Evolutionary conservation across 441 rosid genomes (phyloP).

Genomic region (Adansonia madagascariensis): DNA sequence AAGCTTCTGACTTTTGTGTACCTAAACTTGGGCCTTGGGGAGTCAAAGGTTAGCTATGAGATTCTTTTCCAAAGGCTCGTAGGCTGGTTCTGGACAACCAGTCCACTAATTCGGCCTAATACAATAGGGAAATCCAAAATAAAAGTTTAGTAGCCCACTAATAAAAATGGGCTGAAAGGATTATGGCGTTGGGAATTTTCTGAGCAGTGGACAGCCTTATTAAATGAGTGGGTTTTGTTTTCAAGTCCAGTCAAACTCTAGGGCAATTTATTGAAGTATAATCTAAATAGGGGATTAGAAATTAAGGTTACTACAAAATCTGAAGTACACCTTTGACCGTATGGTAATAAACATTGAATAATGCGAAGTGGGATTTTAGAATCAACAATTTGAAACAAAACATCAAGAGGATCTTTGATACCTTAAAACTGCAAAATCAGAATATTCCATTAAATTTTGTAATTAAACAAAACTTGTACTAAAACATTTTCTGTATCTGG

Average conservation of each 20-base stretch:
- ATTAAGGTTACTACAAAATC: no score
- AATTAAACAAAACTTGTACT: neutral
- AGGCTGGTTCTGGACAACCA: neutral
- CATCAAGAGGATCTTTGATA: no score
- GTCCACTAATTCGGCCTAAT: neutral
- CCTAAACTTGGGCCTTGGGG: conserved; percentile 8
- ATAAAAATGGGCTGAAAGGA: neutral
- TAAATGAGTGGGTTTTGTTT: neutral
- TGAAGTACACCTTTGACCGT: no score
- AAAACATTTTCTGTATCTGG: neutral
- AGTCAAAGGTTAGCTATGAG: neutral
- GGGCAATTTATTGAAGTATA: neutral
- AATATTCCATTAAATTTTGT: neutral
- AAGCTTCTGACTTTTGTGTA: conserved; percentile 5
- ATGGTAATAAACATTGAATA: no score
- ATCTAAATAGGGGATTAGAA: no score
- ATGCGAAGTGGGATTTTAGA: no score
- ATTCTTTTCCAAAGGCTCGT: neutral
- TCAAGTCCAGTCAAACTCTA: neutral
- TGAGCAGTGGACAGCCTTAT: neutral
- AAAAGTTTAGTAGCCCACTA: neutral
- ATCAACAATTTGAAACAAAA: no score
- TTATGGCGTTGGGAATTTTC: neutral
- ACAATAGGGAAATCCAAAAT: neutral
- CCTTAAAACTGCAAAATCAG: no score